Percentiles rank a stretch among this genome's conserved stretches.
These are phyloP conservation scores for Porcisia hertigi DNA, from an alignment of 208 protist genomes.

Conservation along the genomic window DNA sequence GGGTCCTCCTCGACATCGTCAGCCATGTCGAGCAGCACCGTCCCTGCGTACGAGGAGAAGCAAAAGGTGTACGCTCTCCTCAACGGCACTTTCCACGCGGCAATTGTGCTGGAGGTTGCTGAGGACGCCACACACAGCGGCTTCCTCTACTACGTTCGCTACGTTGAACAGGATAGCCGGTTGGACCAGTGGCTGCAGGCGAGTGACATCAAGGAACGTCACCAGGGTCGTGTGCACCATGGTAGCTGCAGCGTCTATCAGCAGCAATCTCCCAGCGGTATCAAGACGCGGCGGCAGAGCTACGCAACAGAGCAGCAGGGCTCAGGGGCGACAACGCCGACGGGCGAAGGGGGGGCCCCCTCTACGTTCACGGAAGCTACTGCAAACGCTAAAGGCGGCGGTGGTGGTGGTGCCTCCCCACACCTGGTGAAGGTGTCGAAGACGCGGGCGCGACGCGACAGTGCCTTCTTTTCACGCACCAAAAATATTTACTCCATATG, in stretches of 20 bases:
- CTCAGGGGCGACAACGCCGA: constrained; percentile 11
- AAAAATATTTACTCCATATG: constrained; percentile 97
- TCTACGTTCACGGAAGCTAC: constrained; percentile 3
- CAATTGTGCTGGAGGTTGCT: constrained; percentile 75
- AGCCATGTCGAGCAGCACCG: constrained; percentile 16
- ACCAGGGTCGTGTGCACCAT: constrained; percentile 49
- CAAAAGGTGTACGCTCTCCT: constrained; percentile 87
- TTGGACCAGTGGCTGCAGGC: constrained; percentile 87
- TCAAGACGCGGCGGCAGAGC: constrained; percentile 76
- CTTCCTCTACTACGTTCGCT: constrained; percentile 87
- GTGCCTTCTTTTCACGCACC: constrained; percentile 88
- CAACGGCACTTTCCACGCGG: constrained; percentile 75
- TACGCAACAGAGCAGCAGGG: constrained; percentile 14
- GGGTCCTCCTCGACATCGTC: not conserved
- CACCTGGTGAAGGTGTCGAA: constrained; percentile 74
- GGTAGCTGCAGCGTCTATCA: constrained; percentile 33
- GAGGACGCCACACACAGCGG: constrained; percentile 48
- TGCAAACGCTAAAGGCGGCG: constrained; percentile 52
- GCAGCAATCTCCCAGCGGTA: constrained; percentile 36
- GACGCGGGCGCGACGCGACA: constrained; percentile 75
- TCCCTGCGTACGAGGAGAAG: constrained; percentile 60
- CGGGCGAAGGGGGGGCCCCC: not conserved
- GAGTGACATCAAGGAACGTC: constrained; percentile 69
- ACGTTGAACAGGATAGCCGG: constrained; percentile 87
- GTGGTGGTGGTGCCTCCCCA: constrained; percentile 24